Evolutionary conservation across 164 flowering plant species (phyloP).

Genomic region (Kingdonia uniflora): DNA sequence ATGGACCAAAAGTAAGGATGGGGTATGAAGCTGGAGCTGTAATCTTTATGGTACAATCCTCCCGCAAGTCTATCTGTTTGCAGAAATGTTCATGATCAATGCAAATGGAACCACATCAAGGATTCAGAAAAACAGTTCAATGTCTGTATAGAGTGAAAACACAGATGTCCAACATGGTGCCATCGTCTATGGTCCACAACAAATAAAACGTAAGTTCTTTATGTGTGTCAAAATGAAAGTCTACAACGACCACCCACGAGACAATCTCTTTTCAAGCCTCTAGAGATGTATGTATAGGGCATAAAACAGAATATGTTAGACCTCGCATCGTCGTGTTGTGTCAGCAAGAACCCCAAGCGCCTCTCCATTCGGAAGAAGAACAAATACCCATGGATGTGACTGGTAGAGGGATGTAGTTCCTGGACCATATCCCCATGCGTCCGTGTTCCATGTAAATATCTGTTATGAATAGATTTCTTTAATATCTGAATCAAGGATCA

Average conservation of each 20-base stretch:
- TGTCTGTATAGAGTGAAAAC: too few species aligned
- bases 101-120: too few species aligned
- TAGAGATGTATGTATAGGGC: not conserved
- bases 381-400: conserved; percentile 96
- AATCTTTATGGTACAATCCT: conserved; percentile 49
- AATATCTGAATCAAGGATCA: not conserved
- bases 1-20: conserved; percentile 87
- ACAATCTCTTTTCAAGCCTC: too few species aligned
- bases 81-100: too few species aligned
- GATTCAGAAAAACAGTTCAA: too few species aligned
- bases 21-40: conserved; percentile 61
- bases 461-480: conserved; percentile 13
- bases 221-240: too few species aligned
- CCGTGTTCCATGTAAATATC: conserved; percentile 91
- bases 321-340: conserved; percentile 86
- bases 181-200: too few species aligned
- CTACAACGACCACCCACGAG: too few species aligned
- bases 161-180: too few species aligned
- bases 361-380: conserved; percentile 78
- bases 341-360: conserved; percentile 90
- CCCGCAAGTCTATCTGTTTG: conserved; percentile 71
- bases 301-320: conserved; percentile 15
- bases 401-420: conserved; percentile 87
- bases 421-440: conserved; percentile 81
- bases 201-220: too few species aligned